These are phyloP conservation scores for Hylodesmum podocarpum DNA, from an alignment of 306 rosid genomes.

Conservation along the genomic window DNA sequence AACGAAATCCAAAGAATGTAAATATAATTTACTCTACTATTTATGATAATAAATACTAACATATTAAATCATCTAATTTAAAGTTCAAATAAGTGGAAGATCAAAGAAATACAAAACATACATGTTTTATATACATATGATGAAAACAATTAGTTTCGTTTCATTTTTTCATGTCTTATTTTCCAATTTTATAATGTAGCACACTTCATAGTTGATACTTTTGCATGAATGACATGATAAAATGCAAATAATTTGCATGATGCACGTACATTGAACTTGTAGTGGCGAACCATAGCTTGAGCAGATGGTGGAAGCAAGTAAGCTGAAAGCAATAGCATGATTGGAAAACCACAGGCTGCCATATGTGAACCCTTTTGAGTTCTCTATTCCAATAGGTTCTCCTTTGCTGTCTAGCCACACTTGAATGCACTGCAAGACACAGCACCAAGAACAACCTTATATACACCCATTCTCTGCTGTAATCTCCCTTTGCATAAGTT, in stretches of 20 bases:
- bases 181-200: not conserved
- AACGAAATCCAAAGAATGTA: no score
- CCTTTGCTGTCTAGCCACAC: not conserved
- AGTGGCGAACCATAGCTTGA: constrained; percentile 43
- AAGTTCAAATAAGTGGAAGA: no score
- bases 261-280: constrained; percentile 48
- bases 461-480: constrained; percentile 21
- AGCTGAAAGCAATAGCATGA: constrained; percentile 23
- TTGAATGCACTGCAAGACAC: constrained; percentile 3
- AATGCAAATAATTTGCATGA: not conserved
- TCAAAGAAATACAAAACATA: no score
- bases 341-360: not conserved
- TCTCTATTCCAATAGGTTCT: not conserved
- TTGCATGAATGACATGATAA: constrained; percentile 12
- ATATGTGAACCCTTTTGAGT: constrained; percentile 10
- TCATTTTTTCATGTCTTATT: not conserved
- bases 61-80: no score
- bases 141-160: not conserved
- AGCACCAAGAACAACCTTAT: constrained; percentile 29
- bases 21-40: no score
- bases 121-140: no score
- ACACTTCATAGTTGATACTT: not conserved
- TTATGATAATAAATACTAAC: no score
- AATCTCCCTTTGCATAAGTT: constrained; percentile 35
- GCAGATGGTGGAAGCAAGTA: constrained; percentile 31